Percentiles rank a stretch among this genome's conserved stretches.
phyloP scores from a whole-genome alignment of 495 filamentous ascomycete species.

The Tuber umbilicatum region DNA sequence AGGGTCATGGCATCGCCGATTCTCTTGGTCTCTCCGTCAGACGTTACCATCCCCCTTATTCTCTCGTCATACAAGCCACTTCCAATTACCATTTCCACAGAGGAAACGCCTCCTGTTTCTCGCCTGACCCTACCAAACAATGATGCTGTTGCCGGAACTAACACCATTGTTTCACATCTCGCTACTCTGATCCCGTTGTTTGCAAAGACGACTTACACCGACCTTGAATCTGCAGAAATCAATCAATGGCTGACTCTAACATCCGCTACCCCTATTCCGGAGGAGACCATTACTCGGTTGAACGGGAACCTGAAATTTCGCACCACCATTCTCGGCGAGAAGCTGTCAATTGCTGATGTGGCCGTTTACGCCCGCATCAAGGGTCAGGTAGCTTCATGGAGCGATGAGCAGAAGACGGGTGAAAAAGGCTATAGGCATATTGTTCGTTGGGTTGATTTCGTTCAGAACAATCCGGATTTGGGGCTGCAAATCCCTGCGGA shows the following conservation, averaged over 20 bases:
- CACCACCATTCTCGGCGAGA: constrained; percentile 81
- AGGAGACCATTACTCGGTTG: constrained; percentile 64
- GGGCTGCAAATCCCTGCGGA: constrained; percentile 60
- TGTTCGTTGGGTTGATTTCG: constrained; percentile 85
- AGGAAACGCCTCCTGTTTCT: constrained; percentile 20
- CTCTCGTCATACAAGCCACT: constrained; percentile 28
- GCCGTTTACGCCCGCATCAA: constrained; percentile 76
- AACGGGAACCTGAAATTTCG: constrained; percentile 82
- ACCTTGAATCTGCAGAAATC: constrained; percentile 74
- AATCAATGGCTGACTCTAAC: constrained; percentile 78
- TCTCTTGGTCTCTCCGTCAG: constrained; percentile 30
- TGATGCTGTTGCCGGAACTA: constrained; percentile 35
- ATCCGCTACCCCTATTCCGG: constrained; percentile 51
- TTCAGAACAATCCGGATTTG: constrained; percentile 81
- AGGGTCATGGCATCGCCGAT: constrained; percentile 28
- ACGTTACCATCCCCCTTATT: constrained; percentile 36
- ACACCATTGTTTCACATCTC: constrained; percentile 38
- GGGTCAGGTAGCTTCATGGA: constrained; percentile 72
- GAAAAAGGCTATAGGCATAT: constrained; percentile 85
- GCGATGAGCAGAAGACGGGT: constrained; percentile 79
- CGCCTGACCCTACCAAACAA: constrained; percentile 23
- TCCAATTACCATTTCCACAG: constrained; percentile 14
- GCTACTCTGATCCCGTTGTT: constrained; percentile 45
- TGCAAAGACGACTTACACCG: constrained; percentile 60
- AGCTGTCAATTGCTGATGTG: constrained; percentile 84